phyloP scores from a whole-genome alignment of 2,329 filamentous ascomycete species.

The Xylaria sp. region DNA sequence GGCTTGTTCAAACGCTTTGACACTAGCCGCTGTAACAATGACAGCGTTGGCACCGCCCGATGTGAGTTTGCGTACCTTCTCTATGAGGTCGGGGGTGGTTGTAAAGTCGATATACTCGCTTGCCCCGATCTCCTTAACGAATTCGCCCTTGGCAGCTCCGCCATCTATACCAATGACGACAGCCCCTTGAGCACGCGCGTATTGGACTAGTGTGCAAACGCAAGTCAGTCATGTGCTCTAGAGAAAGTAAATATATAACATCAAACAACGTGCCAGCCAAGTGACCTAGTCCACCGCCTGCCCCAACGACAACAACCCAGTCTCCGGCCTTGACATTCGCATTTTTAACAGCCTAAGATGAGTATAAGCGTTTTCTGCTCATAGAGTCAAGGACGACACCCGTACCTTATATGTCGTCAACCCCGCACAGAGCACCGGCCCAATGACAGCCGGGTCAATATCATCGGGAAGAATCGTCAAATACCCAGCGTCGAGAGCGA shows the following conservation, averaged over 20 bases:
- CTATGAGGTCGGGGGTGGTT: constrained; percentile 47
- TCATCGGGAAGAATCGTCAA: constrained; percentile 56
- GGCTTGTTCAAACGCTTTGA: constrained; percentile 54
- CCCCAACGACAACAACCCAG: constrained; percentile 57
- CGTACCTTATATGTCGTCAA: constrained; percentile 56
- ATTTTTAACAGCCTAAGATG: constrained; percentile 54
- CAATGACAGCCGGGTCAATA: constrained; percentile 53
- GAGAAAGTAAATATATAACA: not conserved
- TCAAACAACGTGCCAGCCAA: constrained; percentile 50
- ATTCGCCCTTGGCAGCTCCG: constrained; percentile 51
- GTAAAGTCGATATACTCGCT: constrained; percentile 55
- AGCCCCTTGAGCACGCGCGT: constrained; percentile 54
- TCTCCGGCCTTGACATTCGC: constrained; percentile 52
- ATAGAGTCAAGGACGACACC: not conserved
- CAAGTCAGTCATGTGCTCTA: not conserved
- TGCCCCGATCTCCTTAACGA: constrained; percentile 53
- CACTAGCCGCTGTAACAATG: constrained; percentile 55
- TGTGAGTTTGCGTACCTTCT: constrained; percentile 52
- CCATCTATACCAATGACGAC: constrained; percentile 56
- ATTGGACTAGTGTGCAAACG: constrained; percentile 51
- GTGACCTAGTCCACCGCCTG: constrained; percentile 58
- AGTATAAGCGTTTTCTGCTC: constrained; percentile 2
- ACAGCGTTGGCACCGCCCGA: constrained; percentile 54
- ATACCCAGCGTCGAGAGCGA: constrained; percentile 56
- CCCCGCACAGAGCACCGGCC: constrained; percentile 57